Base-by-base conservation (phyloP, 805 yeast species). In the Saturnispora sanitii region DNA sequence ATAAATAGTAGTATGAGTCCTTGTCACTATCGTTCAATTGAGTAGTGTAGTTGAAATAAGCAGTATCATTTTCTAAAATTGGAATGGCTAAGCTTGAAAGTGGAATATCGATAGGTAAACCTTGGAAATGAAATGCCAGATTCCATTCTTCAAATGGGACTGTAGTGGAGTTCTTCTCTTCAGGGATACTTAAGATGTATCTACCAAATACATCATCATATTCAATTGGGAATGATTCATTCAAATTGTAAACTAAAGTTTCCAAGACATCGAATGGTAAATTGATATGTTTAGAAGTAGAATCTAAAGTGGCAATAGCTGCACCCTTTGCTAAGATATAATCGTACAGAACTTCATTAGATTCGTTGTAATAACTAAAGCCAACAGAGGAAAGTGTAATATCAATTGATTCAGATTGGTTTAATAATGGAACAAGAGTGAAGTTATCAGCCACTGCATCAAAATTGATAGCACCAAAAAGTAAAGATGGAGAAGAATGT, bases 101-200 rank as follows among this genome's bases (percentile, higher is more conserved):
- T 26, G 82, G 79, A 8, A 73, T 72, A 12, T 60, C 53, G 43
- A 77, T 70, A 5, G 51, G 44, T 19, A 65, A 55, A 4, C 82
- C 83, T 41, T 74, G 71, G 57, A 79, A 74, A 49, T 68, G 59
- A 47, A 71, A 72, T 27, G 61, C 54, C 7, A 71, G 47, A 46
- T 40, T 20, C 12, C 30, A 13, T 16, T 26, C 30, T 0, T 26
- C 32, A 1, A 21, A 13, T 6, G 21, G 35, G 17, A 28, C 27
- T n/a, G 11, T 20, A n/a, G 30, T n/a, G 3, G 26, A 23, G 17
- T 32, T 37, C 13, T n/a, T 12, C 6, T 16, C 30, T 12, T 33
- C 35, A 18, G 32, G 25, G 22, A 33, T 22, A 4, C 23, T 7
- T n/a, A 41, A 5, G 18, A 31, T 30, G 21, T 39, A 41, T 33